Percentiles rank a stretch among this genome's conserved stretches.
Conservation (phyloP, 2,329 filamentous ascomycete species). For the Alternaria rosae region DNA sequence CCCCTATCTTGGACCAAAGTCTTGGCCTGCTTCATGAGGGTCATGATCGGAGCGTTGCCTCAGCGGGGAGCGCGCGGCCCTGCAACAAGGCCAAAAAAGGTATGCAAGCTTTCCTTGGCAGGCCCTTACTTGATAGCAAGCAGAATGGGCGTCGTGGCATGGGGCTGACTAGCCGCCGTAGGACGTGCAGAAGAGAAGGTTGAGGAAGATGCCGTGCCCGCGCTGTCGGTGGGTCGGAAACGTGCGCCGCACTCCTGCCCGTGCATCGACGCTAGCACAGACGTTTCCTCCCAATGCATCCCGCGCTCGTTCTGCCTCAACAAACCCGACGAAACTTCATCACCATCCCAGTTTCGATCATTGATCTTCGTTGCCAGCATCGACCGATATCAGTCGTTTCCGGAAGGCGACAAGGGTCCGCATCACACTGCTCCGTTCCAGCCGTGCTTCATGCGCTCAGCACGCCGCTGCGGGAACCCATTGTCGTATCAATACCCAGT, state of each 20-base stretch:
- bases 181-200: conserved; percentile 5
- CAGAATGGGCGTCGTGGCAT: conserved; percentile 12
- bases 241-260: conserved; percentile 6
- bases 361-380: conserved; percentile 11
- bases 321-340: conserved; percentile 11
- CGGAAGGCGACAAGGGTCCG: neutral
- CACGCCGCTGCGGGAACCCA: neutral
- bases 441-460: neutral
- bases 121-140: conserved; percentile 2
- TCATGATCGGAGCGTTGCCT: conserved; percentile 13
- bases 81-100: conserved; percentile 11
- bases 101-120: conserved; percentile 16
- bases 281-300: conserved; percentile 1
- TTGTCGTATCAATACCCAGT: conserved; percentile 5
- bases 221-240: conserved; percentile 10
- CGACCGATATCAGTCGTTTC: conserved; percentile 4
- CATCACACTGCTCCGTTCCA: conserved; percentile 1
- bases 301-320: conserved; percentile 4
- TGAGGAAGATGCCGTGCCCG: conserved; percentile 10
- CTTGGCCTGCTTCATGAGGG: conserved; percentile 9
- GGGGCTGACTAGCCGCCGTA: conserved; percentile 12
- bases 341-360: conserved; percentile 10
- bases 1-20: conserved; percentile 12
- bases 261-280: conserved; percentile 15
- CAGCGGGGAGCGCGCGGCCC: conserved; percentile 8